Percentiles rank a stretch among this genome's conserved stretches.
These are phyloP conservation scores for Lasiodiplodia hormozganensis DNA, from an alignment of 2,329 filamentous ascomycete genomes.

Conservation along the genomic window DNA sequence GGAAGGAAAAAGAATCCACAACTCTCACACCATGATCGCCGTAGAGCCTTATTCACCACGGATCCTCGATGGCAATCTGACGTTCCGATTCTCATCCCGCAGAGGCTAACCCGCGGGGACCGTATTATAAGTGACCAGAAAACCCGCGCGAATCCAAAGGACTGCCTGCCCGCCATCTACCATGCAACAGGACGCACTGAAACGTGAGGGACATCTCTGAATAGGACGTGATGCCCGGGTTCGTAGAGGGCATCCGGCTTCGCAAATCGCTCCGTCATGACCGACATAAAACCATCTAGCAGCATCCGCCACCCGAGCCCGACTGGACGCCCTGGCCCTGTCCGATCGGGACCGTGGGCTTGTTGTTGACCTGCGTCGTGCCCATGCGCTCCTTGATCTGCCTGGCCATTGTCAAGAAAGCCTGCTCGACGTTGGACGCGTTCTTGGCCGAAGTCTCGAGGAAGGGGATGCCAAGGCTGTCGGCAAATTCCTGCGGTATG, in stretches of 20 bases:
- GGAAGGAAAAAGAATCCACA: slow-evolving; percentile 21
- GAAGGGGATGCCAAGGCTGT: slow-evolving; percentile 98
- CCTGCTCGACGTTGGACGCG: slow-evolving; percentile 98
- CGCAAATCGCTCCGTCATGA: slow-evolving; percentile 22
- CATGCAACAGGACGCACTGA: slow-evolving; percentile 30
- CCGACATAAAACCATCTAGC: slow-evolving; percentile 61
- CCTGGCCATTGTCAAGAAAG: slow-evolving; percentile 99
- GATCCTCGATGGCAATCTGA: slow-evolving; percentile 30
- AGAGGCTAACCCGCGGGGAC: slow-evolving; percentile 16
- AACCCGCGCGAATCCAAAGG: slow-evolving; percentile 30
- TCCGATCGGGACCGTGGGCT: slow-evolving; percentile 95
- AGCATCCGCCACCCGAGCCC: slow-evolving; percentile 85
- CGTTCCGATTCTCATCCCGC: slow-evolving; percentile 27
- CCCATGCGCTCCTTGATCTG: slow-evolving; percentile 99
- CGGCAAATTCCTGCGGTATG: slow-evolving; percentile 83
- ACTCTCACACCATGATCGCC: slow-evolving; percentile 30
- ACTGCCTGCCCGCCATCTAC: slow-evolving; percentile 30
- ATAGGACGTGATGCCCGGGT: slow-evolving; percentile 20
- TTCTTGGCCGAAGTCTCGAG: slow-evolving; percentile 99
- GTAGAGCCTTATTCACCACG: slow-evolving; percentile 28
- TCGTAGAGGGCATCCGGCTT: slow-evolving; percentile 27
- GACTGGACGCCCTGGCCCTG: slow-evolving; percentile 93
- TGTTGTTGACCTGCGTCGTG: slow-evolving; percentile 96
- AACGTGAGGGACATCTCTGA: slow-evolving; percentile 28
- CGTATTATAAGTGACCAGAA: slow-evolving; percentile 29